Conservation (phyloP, 768 basidiomycete species). For the Sutorius australiensis region DNA sequence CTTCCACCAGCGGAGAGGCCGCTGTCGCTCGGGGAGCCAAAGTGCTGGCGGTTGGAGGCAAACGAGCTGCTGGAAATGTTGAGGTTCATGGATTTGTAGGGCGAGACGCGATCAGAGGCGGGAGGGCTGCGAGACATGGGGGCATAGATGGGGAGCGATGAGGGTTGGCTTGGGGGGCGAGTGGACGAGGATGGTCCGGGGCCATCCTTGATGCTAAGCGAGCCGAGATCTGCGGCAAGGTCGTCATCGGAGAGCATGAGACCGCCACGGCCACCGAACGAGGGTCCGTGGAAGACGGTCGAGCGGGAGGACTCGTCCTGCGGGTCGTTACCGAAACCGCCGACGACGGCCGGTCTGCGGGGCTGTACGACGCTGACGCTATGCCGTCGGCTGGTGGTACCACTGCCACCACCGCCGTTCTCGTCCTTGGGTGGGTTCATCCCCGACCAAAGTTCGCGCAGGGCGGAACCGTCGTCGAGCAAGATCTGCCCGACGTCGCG, state of each 20-base stretch:
- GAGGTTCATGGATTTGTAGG: slow-evolving; percentile 61
- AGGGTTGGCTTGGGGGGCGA: slow-evolving; percentile 62
- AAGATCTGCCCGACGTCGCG: slow-evolving; percentile 78
- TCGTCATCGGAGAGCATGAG: slow-evolving; percentile 77
- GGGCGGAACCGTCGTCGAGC: slow-evolving; percentile 66
- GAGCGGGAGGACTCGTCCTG: slow-evolving; percentile 38
- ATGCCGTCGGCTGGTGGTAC: slow-evolving; percentile 78
- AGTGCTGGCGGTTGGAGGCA: slow-evolving; percentile 42
- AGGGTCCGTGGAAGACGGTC: slow-evolving; percentile 32
- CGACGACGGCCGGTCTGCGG: slow-evolving; percentile 55
- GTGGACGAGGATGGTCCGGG: slow-evolving; percentile 39
- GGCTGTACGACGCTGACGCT: slow-evolving; percentile 84
- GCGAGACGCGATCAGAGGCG: slow-evolving; percentile 47
- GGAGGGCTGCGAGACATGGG: slow-evolving; percentile 63
- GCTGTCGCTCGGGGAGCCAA: slow-evolving; percentile 60
- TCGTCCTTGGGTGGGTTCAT: slow-evolving; percentile 61
- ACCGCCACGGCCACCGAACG: slow-evolving; percentile 49
- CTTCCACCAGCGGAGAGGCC: slow-evolving; percentile 51
- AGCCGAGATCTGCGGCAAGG: slow-evolving; percentile 64
- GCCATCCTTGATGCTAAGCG: slow-evolving; percentile 47
- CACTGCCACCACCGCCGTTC: slow-evolving; percentile 63
- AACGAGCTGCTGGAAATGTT: slow-evolving; percentile 48
- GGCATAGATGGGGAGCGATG: slow-evolving; percentile 74
- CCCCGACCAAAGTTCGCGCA: slow-evolving; percentile 75
- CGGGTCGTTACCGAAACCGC: slow-evolving; percentile 52